Evolutionary conservation across 306 rosid genomes (phyloP), one percentile per base, ranked within the genome.

Genomic region (Sesbania bispinosa): DNA sequence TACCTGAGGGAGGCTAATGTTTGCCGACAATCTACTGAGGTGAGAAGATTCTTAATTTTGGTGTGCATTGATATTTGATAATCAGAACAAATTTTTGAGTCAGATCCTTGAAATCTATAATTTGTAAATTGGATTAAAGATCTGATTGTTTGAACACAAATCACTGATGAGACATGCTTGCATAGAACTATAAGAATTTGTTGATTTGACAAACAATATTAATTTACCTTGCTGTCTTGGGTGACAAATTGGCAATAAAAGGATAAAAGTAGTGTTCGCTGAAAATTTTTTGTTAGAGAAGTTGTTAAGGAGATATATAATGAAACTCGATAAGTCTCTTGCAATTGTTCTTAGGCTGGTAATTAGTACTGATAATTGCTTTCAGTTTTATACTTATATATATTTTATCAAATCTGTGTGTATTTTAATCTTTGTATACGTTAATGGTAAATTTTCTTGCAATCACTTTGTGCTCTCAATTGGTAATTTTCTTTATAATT

Each of bases 1-100:
- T 94, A 91, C 83, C 64, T 94, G 57, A 87, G 99, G 79, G 97
- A 94, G 85, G 89, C 91, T 63, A 70, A 84, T 80, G 81, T 90
- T 78, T 91, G 86, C 76, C 85, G 6, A 73, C 90, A 91, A 71
- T 63, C 84, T 67, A 81, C 92, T 14, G 99, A 94, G 97, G 99
- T 94, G 70, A 81, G 84, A 80, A 47, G 59, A 51, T 59, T 82
- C 21, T 68, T 62, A n/a, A n/a, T n/a, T 54, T 69, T 81, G 62
- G 53, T 69, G 64, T 71, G 75, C 19, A 32, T 52, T 69, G n/a
- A n/a, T n/a, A n/a, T n/a, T n/a, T n/a, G 50, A 30, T 46, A 27
- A 71, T 66, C 20, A 18, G 20, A 55, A 33, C 24, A 53, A 65
- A 50, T 47, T n/a, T n/a, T 74, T 38, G n/a, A 45, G 59, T 27